Conservation (phyloP, 306 rosid species). For the Prunus dulcis region DNA sequence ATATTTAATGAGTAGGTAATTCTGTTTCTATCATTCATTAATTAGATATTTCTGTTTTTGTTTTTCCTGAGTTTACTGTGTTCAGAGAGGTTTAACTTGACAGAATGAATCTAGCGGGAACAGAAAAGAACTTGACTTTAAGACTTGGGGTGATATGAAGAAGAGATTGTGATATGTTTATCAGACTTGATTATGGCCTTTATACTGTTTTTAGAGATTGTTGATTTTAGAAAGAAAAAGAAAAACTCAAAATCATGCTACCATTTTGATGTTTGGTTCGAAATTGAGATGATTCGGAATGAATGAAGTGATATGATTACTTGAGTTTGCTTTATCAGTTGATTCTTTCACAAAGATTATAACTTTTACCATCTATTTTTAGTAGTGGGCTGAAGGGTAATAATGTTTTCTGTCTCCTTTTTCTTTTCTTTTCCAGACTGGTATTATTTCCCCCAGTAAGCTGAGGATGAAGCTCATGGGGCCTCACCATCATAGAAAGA, state of each 20-base stretch:
- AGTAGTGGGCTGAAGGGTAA: slow-evolving; percentile 4
- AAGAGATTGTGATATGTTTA: neutral
- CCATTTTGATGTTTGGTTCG: neutral
- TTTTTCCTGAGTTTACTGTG: neutral
- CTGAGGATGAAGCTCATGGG: slow-evolving; percentile 91
- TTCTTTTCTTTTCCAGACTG: slow-evolving; percentile 46
- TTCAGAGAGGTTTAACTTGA: neutral
- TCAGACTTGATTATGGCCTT: neutral
- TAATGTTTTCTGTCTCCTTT: neutral
- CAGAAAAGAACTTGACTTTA: neutral
- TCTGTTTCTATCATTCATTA: neutral
- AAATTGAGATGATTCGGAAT: slow-evolving; percentile 6
- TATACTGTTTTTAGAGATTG: neutral
- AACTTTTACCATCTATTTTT: slow-evolving; percentile 12
- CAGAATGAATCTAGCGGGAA: neutral
- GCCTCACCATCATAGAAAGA: slow-evolving; percentile 59
- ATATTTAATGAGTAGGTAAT: neutral
- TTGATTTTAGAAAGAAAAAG: neutral
- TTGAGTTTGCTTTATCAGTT: slow-evolving; percentile 4
- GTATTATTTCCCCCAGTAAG: slow-evolving; percentile 93
- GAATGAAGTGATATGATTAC: slow-evolving; percentile 6
- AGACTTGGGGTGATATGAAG: neutral
- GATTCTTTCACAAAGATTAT: neutral
- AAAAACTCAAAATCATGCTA: neutral
- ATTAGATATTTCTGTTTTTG: neutral